phyloP scores from a whole-genome alignment of 2,329 filamentous ascomycete species.

The Botrytis deweyae region DNA sequence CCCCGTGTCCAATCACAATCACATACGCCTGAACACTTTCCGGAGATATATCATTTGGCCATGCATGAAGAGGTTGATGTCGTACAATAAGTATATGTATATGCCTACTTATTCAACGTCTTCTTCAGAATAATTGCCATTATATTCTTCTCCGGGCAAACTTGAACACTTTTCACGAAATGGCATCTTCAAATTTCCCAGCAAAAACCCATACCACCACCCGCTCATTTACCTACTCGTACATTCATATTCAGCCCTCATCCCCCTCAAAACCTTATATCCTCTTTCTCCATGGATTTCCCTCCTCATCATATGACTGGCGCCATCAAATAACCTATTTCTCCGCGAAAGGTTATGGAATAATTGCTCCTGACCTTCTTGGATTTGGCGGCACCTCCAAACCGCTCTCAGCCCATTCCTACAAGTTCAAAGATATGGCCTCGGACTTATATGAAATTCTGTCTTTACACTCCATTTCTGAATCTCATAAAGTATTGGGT shows the following conservation, averaged over 20 bases:
- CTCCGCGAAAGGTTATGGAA: conserved; percentile 42
- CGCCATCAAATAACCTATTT: conserved; percentile 32
- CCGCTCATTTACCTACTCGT: conserved; percentile 12
- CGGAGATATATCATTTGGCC: not conserved
- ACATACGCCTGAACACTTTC: not conserved
- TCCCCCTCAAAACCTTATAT: conserved; percentile 29
- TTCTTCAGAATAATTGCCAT: not conserved
- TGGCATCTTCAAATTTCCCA: not conserved
- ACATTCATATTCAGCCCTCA: conserved; percentile 1
- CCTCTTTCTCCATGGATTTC: conserved; percentile 51
- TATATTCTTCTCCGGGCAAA: not conserved
- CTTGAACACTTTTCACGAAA: not conserved
- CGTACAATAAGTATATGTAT: not conserved
- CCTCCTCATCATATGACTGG: conserved; percentile 48
- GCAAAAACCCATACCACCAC: not conserved
- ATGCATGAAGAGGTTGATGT: not conserved
- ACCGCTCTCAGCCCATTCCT: conserved; percentile 35
- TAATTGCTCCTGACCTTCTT: conserved; percentile 46
- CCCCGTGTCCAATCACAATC: not conserved
- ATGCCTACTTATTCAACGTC: not conserved
- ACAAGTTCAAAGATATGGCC: conserved; percentile 37
- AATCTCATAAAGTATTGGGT: conserved; percentile 20
- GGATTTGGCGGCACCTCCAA: conserved; percentile 43
- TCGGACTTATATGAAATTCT: conserved; percentile 41
- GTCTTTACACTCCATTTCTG: conserved; percentile 30